Evolutionary conservation across 768 basidiomycete species (phyloP).

Genomic region (Mycena belliarum): DNA sequence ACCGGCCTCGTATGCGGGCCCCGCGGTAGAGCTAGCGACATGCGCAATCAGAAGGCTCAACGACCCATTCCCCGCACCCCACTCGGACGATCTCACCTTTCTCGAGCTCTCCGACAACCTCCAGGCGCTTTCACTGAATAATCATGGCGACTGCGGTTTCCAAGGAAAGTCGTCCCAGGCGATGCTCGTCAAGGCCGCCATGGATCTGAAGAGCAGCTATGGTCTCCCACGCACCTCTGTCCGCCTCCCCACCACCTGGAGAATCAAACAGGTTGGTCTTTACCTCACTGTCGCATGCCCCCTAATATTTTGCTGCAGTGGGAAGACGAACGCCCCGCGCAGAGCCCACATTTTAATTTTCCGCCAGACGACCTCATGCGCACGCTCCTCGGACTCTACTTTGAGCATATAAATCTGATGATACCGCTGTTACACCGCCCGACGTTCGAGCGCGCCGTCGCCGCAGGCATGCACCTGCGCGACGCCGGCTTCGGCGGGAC

Average conservation of each 20-base stretch:
- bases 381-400: conserved; percentile 66
- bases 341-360: conserved; percentile 42
- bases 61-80: background rate
- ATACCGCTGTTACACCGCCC: conserved; percentile 74
- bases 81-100: conserved; percentile 7
- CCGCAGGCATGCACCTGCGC: conserved; percentile 40
- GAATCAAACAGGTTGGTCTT: conserved; percentile 38
- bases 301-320: background rate
- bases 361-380: conserved; percentile 57
- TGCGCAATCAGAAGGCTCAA: conserved; percentile 3
- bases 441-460: conserved; percentile 56
- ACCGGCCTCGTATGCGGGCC: no score
- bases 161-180: conserved; percentile 61
- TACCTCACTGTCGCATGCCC: background rate
- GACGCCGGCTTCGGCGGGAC: conserved; percentile 56
- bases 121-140: background rate
- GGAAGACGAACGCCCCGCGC: background rate
- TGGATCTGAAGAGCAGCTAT: conserved; percentile 56
- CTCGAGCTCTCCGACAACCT: conserved; percentile 1
- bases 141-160: conserved; percentile 34
- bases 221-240: background rate
- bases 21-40: no score
- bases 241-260: conserved; percentile 26
- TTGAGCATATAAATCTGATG: conserved; percentile 52
- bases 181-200: conserved; percentile 55